phyloP scores from a whole-genome alignment of 1,284 basidiomycete species.

The Sutorius eximius region DNA sequence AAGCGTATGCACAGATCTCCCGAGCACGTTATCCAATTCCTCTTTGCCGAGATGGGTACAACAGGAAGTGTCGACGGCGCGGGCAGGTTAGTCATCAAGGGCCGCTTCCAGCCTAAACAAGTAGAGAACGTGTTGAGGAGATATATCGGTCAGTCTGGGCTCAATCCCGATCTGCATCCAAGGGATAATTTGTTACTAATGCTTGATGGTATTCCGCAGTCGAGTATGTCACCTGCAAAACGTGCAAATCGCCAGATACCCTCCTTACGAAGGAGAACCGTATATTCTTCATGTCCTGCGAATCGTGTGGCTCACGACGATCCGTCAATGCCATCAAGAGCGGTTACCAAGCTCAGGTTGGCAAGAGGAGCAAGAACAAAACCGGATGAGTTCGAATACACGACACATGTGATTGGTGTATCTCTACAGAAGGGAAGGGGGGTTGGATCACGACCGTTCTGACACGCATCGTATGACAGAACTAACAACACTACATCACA shows the following conservation, averaged over 20 bases:
- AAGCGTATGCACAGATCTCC: conserved; percentile 98
- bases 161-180: neutral
- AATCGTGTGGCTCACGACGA: conserved; percentile 88
- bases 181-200: neutral
- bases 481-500: conserved; percentile 16
- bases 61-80: conserved; percentile 94
- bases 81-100: conserved; percentile 93
- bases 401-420: neutral
- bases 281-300: conserved; percentile 98
- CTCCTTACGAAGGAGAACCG: conserved; percentile 96
- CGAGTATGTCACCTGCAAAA: conserved; percentile 99
- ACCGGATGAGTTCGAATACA: conserved; percentile 20
- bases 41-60: conserved; percentile 98
- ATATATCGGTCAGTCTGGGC: conserved; percentile 78
- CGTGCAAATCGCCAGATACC: conserved; percentile 98
- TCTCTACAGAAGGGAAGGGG: neutral
- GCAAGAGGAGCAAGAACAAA: conserved; percentile 72
- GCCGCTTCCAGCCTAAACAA: conserved; percentile 98
- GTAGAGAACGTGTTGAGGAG: conserved; percentile 96
- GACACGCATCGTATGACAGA: conserved; percentile 11
- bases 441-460: conserved; percentile 4
- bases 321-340: conserved; percentile 98
- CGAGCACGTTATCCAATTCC: conserved; percentile 98
- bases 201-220: conserved; percentile 48
- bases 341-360: conserved; percentile 97